Evolutionary conservation across 1,139 yeast genomes (phyloP).

Genomic region (Magnusiomyces suaveolens): DNA sequence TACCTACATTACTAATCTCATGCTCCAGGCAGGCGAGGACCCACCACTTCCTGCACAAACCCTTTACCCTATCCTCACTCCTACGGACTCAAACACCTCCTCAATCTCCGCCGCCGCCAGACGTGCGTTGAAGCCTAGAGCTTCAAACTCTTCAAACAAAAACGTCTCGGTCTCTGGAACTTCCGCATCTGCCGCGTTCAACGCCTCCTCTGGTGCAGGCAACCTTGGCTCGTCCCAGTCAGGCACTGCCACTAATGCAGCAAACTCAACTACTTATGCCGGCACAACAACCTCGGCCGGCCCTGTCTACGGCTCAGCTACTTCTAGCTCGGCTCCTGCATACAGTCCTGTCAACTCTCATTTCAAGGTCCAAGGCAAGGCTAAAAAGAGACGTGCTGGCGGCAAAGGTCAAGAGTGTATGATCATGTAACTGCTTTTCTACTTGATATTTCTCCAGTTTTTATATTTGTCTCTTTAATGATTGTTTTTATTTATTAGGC

Average conservation of each 20-base stretch:
- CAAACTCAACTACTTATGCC: not conserved
- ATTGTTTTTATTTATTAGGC: too few relatives aligned
- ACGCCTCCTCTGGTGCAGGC: not conserved
- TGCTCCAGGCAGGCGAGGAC: conserved; percentile 57
- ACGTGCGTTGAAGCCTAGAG: conserved; percentile 17
- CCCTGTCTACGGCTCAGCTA: not conserved
- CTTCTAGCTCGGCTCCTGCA: conserved; percentile 8
- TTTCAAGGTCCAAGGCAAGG: conserved; percentile 11
- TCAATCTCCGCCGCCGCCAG: conserved; percentile 10
- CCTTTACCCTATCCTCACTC: conserved; percentile 17
- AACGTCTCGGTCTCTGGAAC: not conserved
- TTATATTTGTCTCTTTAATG: too few relatives aligned
- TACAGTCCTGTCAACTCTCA: conserved; percentile 17
- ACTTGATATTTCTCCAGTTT: too few relatives aligned
- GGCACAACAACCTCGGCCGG: not conserved
- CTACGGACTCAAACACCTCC: conserved; percentile 14
- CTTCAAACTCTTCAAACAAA: conserved; percentile 4
- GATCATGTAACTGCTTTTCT: conserved; percentile 27
- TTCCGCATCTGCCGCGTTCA: not conserved
- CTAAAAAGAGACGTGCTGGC: conserved; percentile 12
- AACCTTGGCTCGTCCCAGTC: not conserved
- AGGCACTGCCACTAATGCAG: not conserved
- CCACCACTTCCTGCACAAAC: conserved; percentile 34
- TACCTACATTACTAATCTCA: conserved; percentile 50
- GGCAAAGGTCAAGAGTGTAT: conserved; percentile 18